These are phyloP conservation scores for Penicillium sp. DNA, from an alignment of 2,329 filamentous ascomycete genomes.

Conservation along the genomic window DNA sequence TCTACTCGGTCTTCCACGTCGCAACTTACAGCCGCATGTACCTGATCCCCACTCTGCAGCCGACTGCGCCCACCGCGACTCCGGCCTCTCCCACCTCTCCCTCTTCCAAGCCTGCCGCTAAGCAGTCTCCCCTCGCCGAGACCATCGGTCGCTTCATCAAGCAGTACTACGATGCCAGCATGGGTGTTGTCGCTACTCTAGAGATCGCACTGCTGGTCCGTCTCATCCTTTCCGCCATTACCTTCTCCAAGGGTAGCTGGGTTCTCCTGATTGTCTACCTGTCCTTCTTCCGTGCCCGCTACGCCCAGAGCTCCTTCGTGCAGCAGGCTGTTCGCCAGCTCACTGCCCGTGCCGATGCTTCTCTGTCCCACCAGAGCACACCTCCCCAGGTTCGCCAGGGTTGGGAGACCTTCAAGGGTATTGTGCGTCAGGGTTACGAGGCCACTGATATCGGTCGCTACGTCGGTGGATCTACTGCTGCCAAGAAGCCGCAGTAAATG, in stretches of 20 bases:
- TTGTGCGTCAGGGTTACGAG: constrained; percentile 72
- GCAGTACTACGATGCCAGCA: constrained; percentile 94
- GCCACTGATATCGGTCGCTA: constrained; percentile 78
- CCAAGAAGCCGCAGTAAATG: constrained; percentile 52
- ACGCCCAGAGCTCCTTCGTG: constrained; percentile 89
- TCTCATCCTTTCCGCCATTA: constrained; percentile 74
- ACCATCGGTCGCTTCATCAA: constrained; percentile 92
- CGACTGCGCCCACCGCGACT: constrained; percentile 57
- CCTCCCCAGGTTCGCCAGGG: constrained; percentile 75
- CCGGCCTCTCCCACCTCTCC: constrained; percentile 58
- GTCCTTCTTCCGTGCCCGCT: constrained; percentile 86
- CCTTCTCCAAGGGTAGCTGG: constrained; percentile 91
- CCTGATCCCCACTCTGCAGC: constrained; percentile 82
- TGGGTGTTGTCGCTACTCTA: constrained; percentile 86
- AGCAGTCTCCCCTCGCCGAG: constrained; percentile 69
- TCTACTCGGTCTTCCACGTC: constrained; percentile 98
- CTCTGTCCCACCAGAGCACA: constrained; percentile 82
- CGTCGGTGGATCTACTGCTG: constrained; percentile 51
- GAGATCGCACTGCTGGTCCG: constrained; percentile 88
- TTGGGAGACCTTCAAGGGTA: constrained; percentile 78
- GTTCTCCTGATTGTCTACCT: constrained; percentile 84
- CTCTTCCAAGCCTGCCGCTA: constrained; percentile 49
- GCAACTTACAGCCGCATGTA: constrained; percentile 94
- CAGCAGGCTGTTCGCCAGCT: constrained; percentile 75
- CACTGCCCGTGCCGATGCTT: constrained; percentile 74